Evolutionary conservation across 2,329 filamentous ascomycete species (phyloP).

Genomic region (Coniella lustricola): DNA sequence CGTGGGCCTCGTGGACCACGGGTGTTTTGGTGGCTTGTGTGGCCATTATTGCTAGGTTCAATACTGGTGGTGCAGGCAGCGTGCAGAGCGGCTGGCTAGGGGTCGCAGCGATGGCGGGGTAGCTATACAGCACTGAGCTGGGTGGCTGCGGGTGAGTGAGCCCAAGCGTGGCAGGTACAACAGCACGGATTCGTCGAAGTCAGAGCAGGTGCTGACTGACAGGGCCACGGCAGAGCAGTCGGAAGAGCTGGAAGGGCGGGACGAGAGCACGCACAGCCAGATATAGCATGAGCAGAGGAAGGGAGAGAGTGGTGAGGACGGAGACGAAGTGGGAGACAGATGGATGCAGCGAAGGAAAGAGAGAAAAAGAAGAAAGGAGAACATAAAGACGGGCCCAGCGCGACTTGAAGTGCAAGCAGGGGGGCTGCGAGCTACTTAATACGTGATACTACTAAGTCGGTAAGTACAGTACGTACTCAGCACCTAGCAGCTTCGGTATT

Average conservation of each 20-base stretch:
- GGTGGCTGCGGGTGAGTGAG: neutral
- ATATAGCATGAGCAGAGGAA: neutral
- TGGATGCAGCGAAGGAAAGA: neutral
- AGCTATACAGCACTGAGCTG: slow-evolving; percentile 8
- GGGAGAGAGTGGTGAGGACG: neutral
- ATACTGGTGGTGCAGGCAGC: slow-evolving; percentile 3
- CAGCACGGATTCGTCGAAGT: no score
- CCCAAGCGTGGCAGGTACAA: neutral
- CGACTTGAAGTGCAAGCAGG: neutral
- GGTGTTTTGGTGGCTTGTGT: slow-evolving; percentile 39
- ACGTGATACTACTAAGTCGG: neutral
- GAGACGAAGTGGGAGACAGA: neutral
- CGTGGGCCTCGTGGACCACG: slow-evolving; percentile 68
- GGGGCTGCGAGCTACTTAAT: slow-evolving; percentile 13
- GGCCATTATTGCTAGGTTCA: slow-evolving; percentile 33
- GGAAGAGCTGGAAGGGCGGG: no score
- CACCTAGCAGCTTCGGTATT: no score
- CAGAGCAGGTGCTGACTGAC: neutral
- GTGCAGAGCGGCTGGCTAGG: slow-evolving; percentile 15
- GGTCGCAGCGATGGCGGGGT: slow-evolving; percentile 9
- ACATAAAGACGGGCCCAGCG: neutral
- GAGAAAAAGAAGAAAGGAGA: neutral
- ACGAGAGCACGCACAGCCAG: neutral
- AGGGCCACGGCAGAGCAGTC: neutral
- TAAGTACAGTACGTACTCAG: no score